A percentile compares a stretch with the other conserved stretches of the same genome.
These are phyloP conservation scores for Globisporangium takayamanum DNA, from an alignment of 352 stramenopile species.

Conservation along the genomic window DNA sequence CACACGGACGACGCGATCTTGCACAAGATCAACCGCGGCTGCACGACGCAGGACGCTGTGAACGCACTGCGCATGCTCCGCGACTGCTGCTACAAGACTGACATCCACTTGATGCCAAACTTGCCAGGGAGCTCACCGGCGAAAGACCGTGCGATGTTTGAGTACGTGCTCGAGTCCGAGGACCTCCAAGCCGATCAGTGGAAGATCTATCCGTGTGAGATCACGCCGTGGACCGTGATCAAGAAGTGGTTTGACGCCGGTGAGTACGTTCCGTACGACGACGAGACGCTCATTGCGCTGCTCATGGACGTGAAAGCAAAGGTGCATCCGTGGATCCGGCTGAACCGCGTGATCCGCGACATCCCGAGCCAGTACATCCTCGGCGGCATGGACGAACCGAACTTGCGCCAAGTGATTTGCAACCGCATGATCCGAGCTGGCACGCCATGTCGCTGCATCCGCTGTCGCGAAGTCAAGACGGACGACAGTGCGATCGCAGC, in stretches of 20 bases:
- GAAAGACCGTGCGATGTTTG: constrained; percentile 88
- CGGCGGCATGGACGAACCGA: constrained; percentile 89
- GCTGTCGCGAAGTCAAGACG: constrained; percentile 88
- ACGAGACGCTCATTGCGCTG: constrained; percentile 84
- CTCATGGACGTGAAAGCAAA: constrained; percentile 87
- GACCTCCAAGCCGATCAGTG: constrained; percentile 92
- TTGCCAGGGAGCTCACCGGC: constrained; percentile 79
- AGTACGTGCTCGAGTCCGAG: constrained; percentile 81
- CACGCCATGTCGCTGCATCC: constrained; percentile 84
- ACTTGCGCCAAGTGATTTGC: constrained; percentile 86
- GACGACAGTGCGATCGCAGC: constrained; percentile 71
- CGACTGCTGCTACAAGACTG: constrained; percentile 92
- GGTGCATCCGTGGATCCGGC: constrained; percentile 92
- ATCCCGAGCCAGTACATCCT: constrained; percentile 93
- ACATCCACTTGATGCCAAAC: constrained; percentile 93
- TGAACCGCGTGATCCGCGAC: constrained; percentile 92
- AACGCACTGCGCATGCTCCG: constrained; percentile 80
- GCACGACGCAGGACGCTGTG: constrained; percentile 67
- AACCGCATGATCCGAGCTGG: constrained; percentile 74
- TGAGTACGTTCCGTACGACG: constrained; percentile 85
- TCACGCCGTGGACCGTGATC: constrained; percentile 88
- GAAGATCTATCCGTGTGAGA: constrained; percentile 94
- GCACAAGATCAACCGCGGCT: constrained; percentile 89
- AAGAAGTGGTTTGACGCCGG: constrained; percentile 89
- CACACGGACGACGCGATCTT: constrained; percentile 89